Evolutionary conservation across 202 grass and related monocot genomes (phyloP), one percentile per base, ranked within the genome.

Genomic region (Dendrocalamus latiflorus): DNA sequence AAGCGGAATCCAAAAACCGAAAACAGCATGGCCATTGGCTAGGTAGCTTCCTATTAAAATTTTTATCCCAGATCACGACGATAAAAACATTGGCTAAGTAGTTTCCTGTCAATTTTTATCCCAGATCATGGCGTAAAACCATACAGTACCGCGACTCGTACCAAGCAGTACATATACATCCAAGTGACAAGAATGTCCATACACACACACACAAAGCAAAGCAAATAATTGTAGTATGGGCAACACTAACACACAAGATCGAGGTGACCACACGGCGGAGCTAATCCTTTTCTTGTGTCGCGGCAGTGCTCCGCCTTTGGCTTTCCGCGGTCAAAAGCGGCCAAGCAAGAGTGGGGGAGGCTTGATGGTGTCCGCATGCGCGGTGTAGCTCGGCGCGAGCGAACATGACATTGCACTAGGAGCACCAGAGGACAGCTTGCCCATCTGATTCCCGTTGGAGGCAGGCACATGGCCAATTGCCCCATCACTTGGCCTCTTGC

Each of bases 271-370:
- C 67, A 54, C 75, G 28, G 4, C 8, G 16, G 39, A 15, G 58
- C 60, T 34, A 65, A 51, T 38, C 41, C 30, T 7, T 49, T 42
- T 43, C 42, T 20, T 7, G 30, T 70, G 85, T 76, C 85, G 70
- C 62, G 16, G 65, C 43, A n/a, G 65, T 70, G 74, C 73, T 49
- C 65, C 7, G 16, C 11, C 50, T 65, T 56, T 24, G 3, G 44
- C 81, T 85, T 80, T 49, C 28, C 17, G 86, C 14, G 68, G 75
- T 67, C 80, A 50, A 79, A 88, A 88, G 80, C 66, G 54, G 63
- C 18, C 69, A 53, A 11, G 22, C 69, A 53, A 30, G 22, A 8
- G 26, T 15, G 33, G 33, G 34, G 9, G 58, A 13, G 63, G 42
- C 39, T 8, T 15, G 22, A 33, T 22, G 57, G 58, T 66, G 77